Base-by-base conservation (phyloP, 345 rosid species). In the Cardamine resedifolia region DNA sequence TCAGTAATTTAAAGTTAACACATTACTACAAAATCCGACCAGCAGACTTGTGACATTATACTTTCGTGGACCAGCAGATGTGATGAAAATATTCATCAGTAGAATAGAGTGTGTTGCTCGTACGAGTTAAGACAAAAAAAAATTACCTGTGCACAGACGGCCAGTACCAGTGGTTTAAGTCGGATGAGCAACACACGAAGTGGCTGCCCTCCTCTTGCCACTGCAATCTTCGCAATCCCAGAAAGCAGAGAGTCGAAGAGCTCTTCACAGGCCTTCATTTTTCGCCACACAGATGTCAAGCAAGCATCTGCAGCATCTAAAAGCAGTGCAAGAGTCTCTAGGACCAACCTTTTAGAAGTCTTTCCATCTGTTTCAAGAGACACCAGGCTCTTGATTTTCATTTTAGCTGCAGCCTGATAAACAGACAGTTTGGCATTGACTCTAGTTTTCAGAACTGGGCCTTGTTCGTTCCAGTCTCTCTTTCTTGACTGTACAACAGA, bases 281-380 rank as follows among this genome's bases (percentile, higher is more conserved):
- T 96, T 62, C 96, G 81, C 99, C 99, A 96, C 62, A 88, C 96
- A 61, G 97, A 92, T 19, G 88, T 80, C 77, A 91, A 78, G 80
- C 99, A 96, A 15, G 92, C 86, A 70, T 90, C 96, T 52, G 99
- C 98, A 61, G 98, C 97, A 78, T 90, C 98, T 75, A 88, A 77
- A 65, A 88, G 78, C 76, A 88, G 71, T 55, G 91, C 87, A 72
- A 92, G 89, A 66, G 97, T 87, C 85, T 92, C 99, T 59, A 92
- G 84, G 72, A 87, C 92, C 84, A 96, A 78, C 79, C 85, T 88
- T 80, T 96, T 96, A 43, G 94, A 80, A 34, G 88, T 81, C 83
- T 92, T 96, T 34, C 92, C 94, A 81, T 96, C 97, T 23, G 84
- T 84, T 71, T 88, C 97, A 74, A 90, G 87, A 33, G 90, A 87